These are phyloP conservation scores for Wickerhamomyces hampshirensis DNA, from an alignment of 805 yeast species.

Conservation along the genomic window DNA sequence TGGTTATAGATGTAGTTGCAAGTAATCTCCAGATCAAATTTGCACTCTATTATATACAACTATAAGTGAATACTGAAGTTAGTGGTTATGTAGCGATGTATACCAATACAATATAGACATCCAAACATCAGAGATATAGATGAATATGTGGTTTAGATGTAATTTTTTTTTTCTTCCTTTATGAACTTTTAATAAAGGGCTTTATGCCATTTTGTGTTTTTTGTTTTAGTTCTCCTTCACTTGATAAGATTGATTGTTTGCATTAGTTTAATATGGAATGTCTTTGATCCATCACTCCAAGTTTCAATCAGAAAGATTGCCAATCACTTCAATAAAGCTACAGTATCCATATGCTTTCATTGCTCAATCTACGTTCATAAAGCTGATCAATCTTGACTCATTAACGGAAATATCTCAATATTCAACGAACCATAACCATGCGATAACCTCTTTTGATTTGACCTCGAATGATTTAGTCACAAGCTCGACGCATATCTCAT, in stretches of 20 bases:
- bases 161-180: too few relatives aligned
- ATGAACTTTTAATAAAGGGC: too few relatives aligned
- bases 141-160: too few relatives aligned
- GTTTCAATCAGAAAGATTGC: not conserved
- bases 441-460: not conserved
- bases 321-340: not conserved
- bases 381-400: not conserved
- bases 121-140: not conserved
- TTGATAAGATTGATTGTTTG: too few relatives aligned
- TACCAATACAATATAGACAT: not conserved
- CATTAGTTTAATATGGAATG: not conserved
- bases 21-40: too few relatives aligned
- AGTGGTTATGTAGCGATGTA: not conserved
- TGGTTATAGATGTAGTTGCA: too few relatives aligned
- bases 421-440: not conserved
- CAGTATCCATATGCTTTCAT: not conserved
- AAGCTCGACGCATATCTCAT: not conserved
- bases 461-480: not conserved
- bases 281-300: not conserved
- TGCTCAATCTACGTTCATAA: not conserved
- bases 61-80: too few relatives aligned
- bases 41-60: too few relatives aligned
- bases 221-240: too few relatives aligned
- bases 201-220: too few relatives aligned
- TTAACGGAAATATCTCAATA: not conserved